phyloP scores from a whole-genome alignment of 345 rosid genomes.

The Psidium guajava region DNA sequence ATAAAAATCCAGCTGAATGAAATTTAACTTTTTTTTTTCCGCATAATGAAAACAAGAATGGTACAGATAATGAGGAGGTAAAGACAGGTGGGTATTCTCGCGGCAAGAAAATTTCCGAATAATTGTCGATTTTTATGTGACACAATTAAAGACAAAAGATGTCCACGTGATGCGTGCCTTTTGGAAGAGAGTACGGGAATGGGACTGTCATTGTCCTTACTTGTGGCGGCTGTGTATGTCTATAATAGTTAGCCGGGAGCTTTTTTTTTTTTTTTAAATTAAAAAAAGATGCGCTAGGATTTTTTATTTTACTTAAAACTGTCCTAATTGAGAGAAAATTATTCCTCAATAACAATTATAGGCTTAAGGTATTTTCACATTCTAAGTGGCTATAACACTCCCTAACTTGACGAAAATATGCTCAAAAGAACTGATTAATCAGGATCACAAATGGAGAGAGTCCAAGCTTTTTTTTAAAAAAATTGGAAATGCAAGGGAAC shows the following conservation, averaged over 20 bases:
- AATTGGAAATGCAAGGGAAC: fast-evolving
- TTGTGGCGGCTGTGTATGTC: constrained; percentile 39
- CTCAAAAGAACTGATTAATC: background rate
- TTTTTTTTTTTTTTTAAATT: background rate
- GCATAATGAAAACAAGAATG: background rate
- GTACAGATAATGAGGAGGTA: background rate
- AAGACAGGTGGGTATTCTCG: background rate
- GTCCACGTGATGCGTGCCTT: constrained; percentile 75
- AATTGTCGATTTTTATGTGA: background rate
- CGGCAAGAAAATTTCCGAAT: background rate
- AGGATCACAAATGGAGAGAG: background rate
- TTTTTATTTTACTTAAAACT: background rate
- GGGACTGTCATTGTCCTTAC: constrained; percentile 77
- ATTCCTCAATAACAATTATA: background rate
- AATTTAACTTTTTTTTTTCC: background rate
- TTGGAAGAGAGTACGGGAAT: constrained; percentile 45
- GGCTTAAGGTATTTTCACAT: background rate
- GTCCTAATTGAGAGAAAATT: background rate
- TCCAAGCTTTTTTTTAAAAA: background rate
- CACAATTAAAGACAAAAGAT: constrained; percentile 3
- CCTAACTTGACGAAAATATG: background rate
- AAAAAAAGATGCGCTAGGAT: background rate
- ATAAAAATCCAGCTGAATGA: background rate
- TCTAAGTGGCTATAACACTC: background rate
- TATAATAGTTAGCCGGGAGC: background rate